These are phyloP conservation scores for Colletotrichum camelliae DNA, from an alignment of 2,329 filamentous ascomycete species.

Conservation along the genomic window DNA sequence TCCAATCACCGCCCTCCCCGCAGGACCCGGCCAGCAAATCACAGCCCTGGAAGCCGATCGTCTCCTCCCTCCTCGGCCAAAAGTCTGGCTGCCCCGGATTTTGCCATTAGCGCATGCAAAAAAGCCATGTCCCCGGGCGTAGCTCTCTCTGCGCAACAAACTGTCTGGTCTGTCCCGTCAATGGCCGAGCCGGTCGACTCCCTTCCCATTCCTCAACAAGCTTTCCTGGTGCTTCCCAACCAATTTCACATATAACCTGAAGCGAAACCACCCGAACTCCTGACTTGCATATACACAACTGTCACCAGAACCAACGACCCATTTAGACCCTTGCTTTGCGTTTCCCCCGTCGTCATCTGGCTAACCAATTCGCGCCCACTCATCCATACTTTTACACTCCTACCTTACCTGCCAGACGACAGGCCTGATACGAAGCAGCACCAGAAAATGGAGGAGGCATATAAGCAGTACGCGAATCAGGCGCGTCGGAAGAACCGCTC, in stretches of 20 bases:
- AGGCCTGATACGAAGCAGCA: background rate
- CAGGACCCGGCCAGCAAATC: conserved; percentile 19
- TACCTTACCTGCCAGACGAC: background rate
- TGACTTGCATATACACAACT: background rate
- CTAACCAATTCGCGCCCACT: background rate
- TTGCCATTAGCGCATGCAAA: conserved; percentile 20
- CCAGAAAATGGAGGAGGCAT: conserved; percentile 59
- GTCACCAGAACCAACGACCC: background rate
- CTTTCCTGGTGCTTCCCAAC: conserved; percentile 16
- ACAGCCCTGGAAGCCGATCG: conserved; percentile 8
- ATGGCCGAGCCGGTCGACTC: background rate
- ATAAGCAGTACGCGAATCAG: conserved; percentile 64
- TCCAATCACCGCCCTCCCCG: conserved; percentile 11
- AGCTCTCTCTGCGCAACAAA: background rate
- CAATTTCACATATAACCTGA: conserved; percentile 12
- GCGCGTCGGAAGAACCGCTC: conserved; percentile 64
- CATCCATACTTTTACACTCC: background rate
- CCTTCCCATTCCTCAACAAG: conserved; percentile 19
- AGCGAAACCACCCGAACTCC: conserved; percentile 21
- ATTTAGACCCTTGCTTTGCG: background rate
- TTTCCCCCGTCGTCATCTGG: background rate
- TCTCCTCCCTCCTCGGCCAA: background rate
- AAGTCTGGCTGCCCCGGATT: conserved; percentile 17
- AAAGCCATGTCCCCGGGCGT: background rate
- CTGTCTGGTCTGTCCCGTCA: background rate